phyloP scores from a whole-genome alignment of 495 filamentous ascomycete genomes.

The Baudoinia panamericana region DNA sequence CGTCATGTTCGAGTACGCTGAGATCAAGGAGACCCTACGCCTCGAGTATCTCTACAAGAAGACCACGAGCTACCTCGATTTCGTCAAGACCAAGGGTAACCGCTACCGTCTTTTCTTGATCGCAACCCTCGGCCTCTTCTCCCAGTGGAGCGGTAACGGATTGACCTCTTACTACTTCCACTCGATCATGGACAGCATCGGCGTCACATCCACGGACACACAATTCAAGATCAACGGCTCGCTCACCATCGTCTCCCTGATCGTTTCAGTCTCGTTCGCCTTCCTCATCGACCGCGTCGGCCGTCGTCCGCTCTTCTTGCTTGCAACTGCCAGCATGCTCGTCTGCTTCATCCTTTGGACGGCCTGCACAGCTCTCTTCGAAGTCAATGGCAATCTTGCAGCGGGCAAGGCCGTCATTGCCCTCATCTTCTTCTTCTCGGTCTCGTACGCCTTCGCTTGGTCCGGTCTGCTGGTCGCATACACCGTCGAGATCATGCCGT shows the following conservation, averaged over 20 bases:
- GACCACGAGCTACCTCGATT: conserved; percentile 36
- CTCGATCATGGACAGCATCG: conserved; percentile 44
- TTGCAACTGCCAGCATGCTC: conserved; percentile 15
- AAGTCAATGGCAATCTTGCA: conserved; percentile 33
- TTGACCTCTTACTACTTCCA: conserved; percentile 51
- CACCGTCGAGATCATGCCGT: conserved; percentile 49
- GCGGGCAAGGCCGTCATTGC: conserved; percentile 45
- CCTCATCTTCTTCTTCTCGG: conserved; percentile 24
- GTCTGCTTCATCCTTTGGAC: conserved; percentile 21
- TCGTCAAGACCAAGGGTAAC: conserved; percentile 58
- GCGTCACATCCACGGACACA: conserved; percentile 29
- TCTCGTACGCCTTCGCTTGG: conserved; percentile 24
- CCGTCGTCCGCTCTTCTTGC: conserved; percentile 14
- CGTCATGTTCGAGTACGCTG: conserved; percentile 45
- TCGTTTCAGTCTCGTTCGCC: conserved; percentile 11
- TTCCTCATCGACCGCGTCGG: conserved; percentile 16
- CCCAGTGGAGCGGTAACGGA: conserved; percentile 54
- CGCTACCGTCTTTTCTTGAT: conserved; percentile 47
- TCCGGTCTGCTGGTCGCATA: conserved; percentile 44
- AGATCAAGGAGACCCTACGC: conserved; percentile 27
- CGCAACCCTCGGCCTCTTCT: conserved; percentile 47
- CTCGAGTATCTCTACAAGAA: conserved; percentile 32
- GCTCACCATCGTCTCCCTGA: conserved; percentile 8
- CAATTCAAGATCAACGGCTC: conserved; percentile 12
- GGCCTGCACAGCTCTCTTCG: conserved; percentile 18